phyloP scores from a whole-genome alignment of 495 filamentous ascomycete genomes.

The Cudoniella acicularis region DNA sequence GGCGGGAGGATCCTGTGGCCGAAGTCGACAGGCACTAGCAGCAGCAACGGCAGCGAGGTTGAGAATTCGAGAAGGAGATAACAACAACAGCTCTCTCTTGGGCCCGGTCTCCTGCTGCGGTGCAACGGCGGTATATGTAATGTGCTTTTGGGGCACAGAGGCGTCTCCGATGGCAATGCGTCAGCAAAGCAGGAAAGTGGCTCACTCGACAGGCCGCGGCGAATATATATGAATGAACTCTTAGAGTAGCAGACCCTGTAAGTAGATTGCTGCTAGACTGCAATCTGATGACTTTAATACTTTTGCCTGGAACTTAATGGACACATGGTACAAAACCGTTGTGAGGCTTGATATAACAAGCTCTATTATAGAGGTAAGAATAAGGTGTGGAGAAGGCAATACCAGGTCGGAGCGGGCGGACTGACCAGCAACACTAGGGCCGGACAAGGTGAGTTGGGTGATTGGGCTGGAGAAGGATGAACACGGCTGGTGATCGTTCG shows the following conservation, averaged over 20 bases:
- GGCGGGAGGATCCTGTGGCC: neutral
- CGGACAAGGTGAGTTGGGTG: neutral
- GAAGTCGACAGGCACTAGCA: too few species aligned
- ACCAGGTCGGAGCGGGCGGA: neutral
- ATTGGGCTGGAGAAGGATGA: neutral
- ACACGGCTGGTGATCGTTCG: neutral
- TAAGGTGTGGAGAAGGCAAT: conserved; percentile 9
- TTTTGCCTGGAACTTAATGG: conserved; percentile 2
- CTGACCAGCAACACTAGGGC: neutral
- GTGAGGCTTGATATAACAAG: conserved; percentile 16
- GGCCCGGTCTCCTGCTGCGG: conserved; percentile 1
- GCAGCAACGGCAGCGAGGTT: conserved; percentile 7
- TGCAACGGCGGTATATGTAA: conserved; percentile 3
- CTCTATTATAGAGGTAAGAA: conserved; percentile 2
- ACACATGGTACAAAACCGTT: conserved; percentile 6
- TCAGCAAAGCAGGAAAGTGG: neutral
- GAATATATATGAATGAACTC: neutral
- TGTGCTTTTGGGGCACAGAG: conserved; percentile 1
- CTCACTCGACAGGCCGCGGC: neutral
- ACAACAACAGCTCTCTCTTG: neutral
- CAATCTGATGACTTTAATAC: conserved; percentile 18
- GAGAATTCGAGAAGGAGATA: neutral
- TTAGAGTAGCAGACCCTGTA: neutral
- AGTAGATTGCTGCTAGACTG: conserved; percentile 1
- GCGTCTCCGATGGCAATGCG: neutral